phyloP scores from a whole-genome alignment of 257 asterid genomes.

The Cordia subcordata region DNA sequence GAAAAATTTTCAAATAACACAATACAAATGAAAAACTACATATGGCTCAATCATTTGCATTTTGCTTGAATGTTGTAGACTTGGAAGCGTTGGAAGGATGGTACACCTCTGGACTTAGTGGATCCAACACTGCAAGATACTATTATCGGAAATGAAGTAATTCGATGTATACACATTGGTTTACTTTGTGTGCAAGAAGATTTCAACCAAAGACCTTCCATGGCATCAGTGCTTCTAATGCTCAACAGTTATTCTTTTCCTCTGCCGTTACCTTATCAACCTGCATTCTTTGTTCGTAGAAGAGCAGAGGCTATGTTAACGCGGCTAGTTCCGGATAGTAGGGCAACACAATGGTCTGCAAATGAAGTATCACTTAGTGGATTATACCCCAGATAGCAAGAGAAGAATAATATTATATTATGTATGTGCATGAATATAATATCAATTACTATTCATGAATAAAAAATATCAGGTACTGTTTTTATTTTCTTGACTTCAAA shows the following conservation, averaged over 20 bases:
- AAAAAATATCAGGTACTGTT: too few species aligned
- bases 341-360: neutral
- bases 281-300: conserved; percentile 6
- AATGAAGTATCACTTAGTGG: neutral
- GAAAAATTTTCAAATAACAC: too few species aligned
- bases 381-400: neutral
- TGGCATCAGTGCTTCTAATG: conserved; percentile 22
- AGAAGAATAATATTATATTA: too few species aligned
- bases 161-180: conserved; percentile 15
- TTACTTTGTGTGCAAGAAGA: conserved; percentile 25
- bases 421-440: too few species aligned
- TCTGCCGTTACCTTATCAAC: conserved; percentile 8
- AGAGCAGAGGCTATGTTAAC: neutral
- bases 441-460: too few species aligned
- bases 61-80: conserved; percentile 8
- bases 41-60: neutral
- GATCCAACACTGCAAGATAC: conserved; percentile 19
- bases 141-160: conserved; percentile 6
- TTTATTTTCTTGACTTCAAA: too few species aligned
- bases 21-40: neutral
- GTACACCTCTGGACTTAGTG: conserved; percentile 13
- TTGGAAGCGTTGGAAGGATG: conserved; percentile 21
- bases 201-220: conserved; percentile 18
- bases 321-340: neutral
- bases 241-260: conserved; percentile 3